Evolutionary conservation across 345 rosid genomes (phyloP).

Genomic region (Rhodomyrtus tomentosa): DNA sequence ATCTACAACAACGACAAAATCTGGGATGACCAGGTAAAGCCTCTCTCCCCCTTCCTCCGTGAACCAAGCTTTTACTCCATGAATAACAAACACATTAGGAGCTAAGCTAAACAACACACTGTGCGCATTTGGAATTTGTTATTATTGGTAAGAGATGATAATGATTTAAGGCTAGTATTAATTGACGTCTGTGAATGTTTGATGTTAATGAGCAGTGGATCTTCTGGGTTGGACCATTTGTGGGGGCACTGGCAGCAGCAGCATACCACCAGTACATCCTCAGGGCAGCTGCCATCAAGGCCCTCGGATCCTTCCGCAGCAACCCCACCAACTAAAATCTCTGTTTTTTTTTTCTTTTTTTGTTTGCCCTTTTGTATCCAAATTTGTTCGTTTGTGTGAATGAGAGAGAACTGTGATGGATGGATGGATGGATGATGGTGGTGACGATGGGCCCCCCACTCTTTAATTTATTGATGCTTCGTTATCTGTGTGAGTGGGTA

Average conservation of each 20-base stretch:
- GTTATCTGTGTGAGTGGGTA: not conserved
- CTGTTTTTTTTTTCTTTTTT: not conserved
- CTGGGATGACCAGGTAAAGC: constrained; percentile 54
- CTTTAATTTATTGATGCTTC: not conserved
- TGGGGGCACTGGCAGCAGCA: constrained; percentile 68
- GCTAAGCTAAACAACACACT: not conserved
- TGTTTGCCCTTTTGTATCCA: not conserved
- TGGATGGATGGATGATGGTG: not conserved
- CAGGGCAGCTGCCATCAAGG: constrained; percentile 51
- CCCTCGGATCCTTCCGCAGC: constrained; percentile 64
- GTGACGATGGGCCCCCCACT: not conserved
- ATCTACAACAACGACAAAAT: constrained; percentile 34
- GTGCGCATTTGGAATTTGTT: not conserved
- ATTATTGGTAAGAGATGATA: not conserved
- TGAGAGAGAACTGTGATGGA: not conserved
- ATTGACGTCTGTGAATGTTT: not conserved
- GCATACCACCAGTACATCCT: constrained; percentile 50
- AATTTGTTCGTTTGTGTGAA: constrained; percentile 6
- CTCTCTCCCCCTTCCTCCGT: not conserved
- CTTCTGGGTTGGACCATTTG: constrained; percentile 64
- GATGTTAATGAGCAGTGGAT: constrained; percentile 33
- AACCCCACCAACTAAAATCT: constrained; percentile 30
- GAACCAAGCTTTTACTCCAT: not conserved
- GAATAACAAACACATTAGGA: not conserved
- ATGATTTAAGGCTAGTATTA: not conserved